Base-by-base conservation (phyloP, 441 rosid species). In the Francoa sonchifolia region DNA sequence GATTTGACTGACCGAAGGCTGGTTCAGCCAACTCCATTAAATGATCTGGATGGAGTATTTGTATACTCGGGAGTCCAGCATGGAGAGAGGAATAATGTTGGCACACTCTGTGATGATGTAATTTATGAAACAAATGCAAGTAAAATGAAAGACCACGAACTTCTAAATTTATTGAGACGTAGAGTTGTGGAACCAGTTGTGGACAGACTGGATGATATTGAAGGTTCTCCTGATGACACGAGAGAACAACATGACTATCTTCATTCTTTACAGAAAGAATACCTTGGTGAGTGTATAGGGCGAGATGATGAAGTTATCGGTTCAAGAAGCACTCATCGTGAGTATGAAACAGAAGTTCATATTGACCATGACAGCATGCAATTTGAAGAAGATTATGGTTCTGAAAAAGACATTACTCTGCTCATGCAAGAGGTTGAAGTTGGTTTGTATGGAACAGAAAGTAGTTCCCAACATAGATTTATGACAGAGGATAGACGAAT, bases 101-200 rank as follows among this genome's bases (percentile, higher is more conserved):
- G 34, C 15, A 23, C 16, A 33, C 15, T 40, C 8, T 29, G 42
- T n/a, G 39, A 32, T 33, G 48, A 19, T 11, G 23, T 1, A 8
- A 20, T 25, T 27, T 39, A 46, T 32, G 16, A 46, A 17, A 39
- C 42, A 7, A 26, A 43, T 30, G 47, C 14, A 1, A 38, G 12
- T 28, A 12, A 17, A 10, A 40, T 32, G 25, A 54, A 52, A 23
- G 15, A 12, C 2, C 47, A 19, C 41, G 42, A 35, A 33, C 17
- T 28, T 27, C 54, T 18, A 33, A 45, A 19, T 27, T 13, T 22
- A 20, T 19, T 26, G 29, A 55, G 33, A 42, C 33, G 31, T 35
- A 51, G 68, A 13, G n/a, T 42, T 42, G 29, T 39, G 15, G 56
- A 56, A 22, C 27, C 50, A 6, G 23, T 35, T 54, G 23, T 53